A percentile compares a stretch with the other conserved stretches of the same genome.
These are phyloP conservation scores for Adansonia madagascariensis DNA, from an alignment of 441 rosid species.

Conservation along the genomic window DNA sequence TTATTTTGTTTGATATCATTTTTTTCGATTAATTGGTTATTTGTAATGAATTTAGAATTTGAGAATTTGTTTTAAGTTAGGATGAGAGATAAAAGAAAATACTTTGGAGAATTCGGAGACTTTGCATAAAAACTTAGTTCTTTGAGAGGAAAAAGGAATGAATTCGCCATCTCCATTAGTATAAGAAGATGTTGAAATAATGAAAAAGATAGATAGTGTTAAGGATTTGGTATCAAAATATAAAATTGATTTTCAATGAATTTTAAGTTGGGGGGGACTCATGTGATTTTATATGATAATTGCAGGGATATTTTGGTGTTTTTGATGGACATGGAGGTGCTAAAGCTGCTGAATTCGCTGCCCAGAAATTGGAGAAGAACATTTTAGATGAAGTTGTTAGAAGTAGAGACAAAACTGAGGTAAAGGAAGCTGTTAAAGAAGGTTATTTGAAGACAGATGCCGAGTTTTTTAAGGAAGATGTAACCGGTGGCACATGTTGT, in stretches of 20 bases:
- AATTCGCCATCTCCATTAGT: not conserved
- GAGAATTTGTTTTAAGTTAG: not conserved
- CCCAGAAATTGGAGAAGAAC: slow-evolving; percentile 56
- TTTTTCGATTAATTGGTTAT: not conserved
- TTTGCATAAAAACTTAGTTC: not conserved
- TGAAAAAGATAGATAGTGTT: not conserved
- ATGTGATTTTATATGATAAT: not conserved
- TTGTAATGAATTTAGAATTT: not conserved
- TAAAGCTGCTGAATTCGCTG: slow-evolving; percentile 69
- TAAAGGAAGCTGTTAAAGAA: slow-evolving; percentile 47
- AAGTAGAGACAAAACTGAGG: slow-evolving; percentile 34
- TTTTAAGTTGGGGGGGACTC: not conserved
- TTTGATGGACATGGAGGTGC: slow-evolving; percentile 80
- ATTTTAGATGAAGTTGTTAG: slow-evolving; percentile 43
- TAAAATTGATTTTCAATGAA: not conserved
- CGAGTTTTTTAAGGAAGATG: slow-evolving; percentile 49
- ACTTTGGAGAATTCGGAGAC: not conserved
- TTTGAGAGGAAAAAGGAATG: not conserved
- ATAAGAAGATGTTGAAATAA: not conserved
- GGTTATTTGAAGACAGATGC: slow-evolving; percentile 63
- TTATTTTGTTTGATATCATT: not conserved
- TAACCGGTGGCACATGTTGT: slow-evolving; percentile 66
- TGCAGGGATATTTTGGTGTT: slow-evolving; percentile 67
- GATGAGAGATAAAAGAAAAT: not conserved
- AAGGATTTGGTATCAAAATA: not conserved